phyloP scores from a whole-genome alignment of 305 asterid genomes.

The Andrographis paniculata region DNA sequence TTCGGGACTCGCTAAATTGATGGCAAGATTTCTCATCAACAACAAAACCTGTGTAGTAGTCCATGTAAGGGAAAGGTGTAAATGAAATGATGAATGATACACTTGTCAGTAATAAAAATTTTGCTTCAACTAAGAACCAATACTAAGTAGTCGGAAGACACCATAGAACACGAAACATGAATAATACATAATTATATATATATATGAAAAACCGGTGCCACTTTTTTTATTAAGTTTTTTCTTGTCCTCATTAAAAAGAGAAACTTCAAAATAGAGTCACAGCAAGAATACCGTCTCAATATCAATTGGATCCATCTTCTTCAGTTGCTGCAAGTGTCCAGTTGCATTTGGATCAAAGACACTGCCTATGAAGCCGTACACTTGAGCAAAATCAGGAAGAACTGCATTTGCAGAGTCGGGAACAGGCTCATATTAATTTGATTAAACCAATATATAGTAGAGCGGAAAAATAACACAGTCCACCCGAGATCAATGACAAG shows the following conservation, averaged over 20 bases:
- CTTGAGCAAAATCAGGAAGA: slow-evolving; percentile 89
- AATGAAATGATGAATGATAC: background rate
- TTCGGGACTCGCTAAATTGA: slow-evolving; percentile 57
- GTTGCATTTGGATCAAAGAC: slow-evolving; percentile 76
- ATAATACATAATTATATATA: too few relatives aligned
- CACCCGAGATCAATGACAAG: background rate
- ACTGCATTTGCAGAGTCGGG: slow-evolving; percentile 42
- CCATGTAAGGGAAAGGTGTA: background rate
- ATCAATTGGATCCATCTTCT: slow-evolving; percentile 86
- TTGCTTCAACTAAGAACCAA: too few relatives aligned
- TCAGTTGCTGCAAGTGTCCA: slow-evolving; percentile 74
- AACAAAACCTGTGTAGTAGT: slow-evolving; percentile 34
- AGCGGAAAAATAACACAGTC: background rate
- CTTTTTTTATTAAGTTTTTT: too few relatives aligned
- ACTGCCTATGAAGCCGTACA: slow-evolving; percentile 84
- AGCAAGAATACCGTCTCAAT: slow-evolving; percentile 73
- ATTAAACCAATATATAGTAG: background rate
- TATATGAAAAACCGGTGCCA: too few relatives aligned
- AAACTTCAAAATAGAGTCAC: background rate
- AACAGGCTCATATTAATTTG: slow-evolving; percentile 4
- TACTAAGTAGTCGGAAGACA: too few relatives aligned
- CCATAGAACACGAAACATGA: too few relatives aligned
- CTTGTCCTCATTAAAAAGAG: too few relatives aligned
- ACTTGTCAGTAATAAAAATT: too few relatives aligned
- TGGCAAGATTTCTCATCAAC: slow-evolving; percentile 59